Evolutionary conservation across 352 stramenopile species (phyloP).

Genomic region (Blastocystis sp.): DNA sequence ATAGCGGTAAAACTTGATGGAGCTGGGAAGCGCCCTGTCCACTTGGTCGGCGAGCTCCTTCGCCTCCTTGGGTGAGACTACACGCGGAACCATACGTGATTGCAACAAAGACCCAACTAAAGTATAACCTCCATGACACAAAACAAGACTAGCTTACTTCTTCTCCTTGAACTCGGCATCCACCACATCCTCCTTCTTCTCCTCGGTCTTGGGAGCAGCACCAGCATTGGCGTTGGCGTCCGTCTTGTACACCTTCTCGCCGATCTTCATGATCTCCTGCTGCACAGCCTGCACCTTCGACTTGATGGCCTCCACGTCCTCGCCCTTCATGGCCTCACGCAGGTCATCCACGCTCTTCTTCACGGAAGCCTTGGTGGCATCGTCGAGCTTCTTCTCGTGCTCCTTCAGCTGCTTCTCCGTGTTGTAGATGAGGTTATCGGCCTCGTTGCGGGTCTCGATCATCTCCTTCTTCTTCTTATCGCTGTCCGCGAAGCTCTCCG

Average conservation of each 20-base stretch:
- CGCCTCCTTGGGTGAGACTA: constrained; percentile 36
- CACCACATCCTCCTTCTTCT: constrained; percentile 85
- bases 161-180: constrained; percentile 95
- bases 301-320: constrained; percentile 87
- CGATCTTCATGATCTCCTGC: constrained; percentile 87
- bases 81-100: not conserved
- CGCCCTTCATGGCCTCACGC: constrained; percentile 79
- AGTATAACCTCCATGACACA: not conserved
- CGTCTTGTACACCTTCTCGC: too few relatives aligned
- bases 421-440: constrained; percentile 90
- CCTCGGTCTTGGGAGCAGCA: too few relatives aligned
- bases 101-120: not conserved
- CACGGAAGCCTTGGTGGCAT: constrained; percentile 85
- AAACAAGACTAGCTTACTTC: constrained; percentile 73
- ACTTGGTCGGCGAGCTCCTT: constrained; percentile 49
- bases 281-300: constrained; percentile 85
- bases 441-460: constrained; percentile 93
- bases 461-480: constrained; percentile 88
- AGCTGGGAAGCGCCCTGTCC: not conserved
- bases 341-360: constrained; percentile 87
- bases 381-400: constrained; percentile 89
- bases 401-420: constrained; percentile 89
- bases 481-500: constrained; percentile 87
- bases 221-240: too few relatives aligned
- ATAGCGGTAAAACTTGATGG: constrained; percentile 58